Evolutionary conservation across 352 stramenopile genomes (phyloP), one percentile per base, ranked within the genome.

Genomic region (Globisporangium takayamanum): DNA sequence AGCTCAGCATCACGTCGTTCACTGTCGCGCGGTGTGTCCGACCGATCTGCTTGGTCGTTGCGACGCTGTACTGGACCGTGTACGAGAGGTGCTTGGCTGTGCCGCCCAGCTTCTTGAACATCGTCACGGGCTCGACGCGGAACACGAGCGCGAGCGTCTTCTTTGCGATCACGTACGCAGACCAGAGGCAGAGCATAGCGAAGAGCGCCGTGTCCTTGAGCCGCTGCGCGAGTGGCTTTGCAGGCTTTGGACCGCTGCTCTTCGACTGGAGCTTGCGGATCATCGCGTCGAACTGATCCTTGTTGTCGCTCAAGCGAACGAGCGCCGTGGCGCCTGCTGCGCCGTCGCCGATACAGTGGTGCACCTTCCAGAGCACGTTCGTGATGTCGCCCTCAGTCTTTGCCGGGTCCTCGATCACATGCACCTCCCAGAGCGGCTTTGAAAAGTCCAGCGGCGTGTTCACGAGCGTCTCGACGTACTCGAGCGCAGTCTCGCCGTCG

Each of bases 1-100:
- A 87, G 44, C 69, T 88, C 14, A 93, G 71, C 75, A 91, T 89
- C 48, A 91, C 78, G 57, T 92, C 83, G 61, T 92, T 92, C 54
- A 92, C 67, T 1, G 83, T 91, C 16, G 83, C 80, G 25, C 71
- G 55, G 50, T 78, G 80, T 16, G 78, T 62, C 57, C 88, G 90
- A 46, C 80, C 83, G 42, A 93, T 69, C 20, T 73, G 76, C 64
- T 93, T 93, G 48, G 80, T 89, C 11, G 74, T 75, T 16, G 74
- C 59, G 3, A 93, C 80, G 41, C 72, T 88, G 74, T 90, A 89
- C 16, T 73, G 58, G 62, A 89, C 76, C n/a, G 74, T 77, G 67
- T 88, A 89, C 12, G 76, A 84, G 25, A 93, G 65, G 20, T 70
- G 77, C 69, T 91, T 93, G 54, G 62, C 52, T 20, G 72, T 84